Evolutionary conservation across 495 filamentous ascomycete genomes (phyloP).

Genomic region (Aspergillus egyptiacus): DNA sequence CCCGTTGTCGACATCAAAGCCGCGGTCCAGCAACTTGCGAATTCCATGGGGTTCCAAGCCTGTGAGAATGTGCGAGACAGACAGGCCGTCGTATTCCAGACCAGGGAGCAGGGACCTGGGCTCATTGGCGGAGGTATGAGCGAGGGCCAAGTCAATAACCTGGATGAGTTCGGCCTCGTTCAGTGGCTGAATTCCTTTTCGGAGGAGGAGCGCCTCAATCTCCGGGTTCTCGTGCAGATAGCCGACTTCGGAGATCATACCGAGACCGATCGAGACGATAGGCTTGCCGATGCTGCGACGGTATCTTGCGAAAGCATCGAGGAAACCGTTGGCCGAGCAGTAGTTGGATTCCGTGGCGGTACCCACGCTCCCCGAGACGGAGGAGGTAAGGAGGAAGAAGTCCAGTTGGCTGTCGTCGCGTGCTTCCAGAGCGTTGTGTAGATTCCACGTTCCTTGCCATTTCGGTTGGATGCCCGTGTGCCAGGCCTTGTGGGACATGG

Average conservation of each 20-base stretch:
- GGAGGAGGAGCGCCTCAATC: neutral
- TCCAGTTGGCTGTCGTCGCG: slow-evolving; percentile 25
- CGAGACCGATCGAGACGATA: slow-evolving; percentile 26
- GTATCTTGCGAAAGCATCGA: slow-evolving; percentile 32
- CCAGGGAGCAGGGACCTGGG: no score
- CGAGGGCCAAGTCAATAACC: neutral
- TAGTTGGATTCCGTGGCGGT: slow-evolving; percentile 29
- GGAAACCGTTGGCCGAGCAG: slow-evolving; percentile 29
- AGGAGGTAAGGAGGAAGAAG: slow-evolving; percentile 46
- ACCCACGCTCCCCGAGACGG: slow-evolving; percentile 31
- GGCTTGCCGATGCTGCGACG: slow-evolving; percentile 22
- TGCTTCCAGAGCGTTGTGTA: slow-evolving; percentile 44
- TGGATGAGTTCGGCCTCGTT: neutral
- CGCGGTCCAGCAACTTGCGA: neutral
- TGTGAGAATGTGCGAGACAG: neutral
- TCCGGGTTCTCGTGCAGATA: slow-evolving; percentile 20
- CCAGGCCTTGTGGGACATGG: slow-evolving; percentile 40
- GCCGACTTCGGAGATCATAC: slow-evolving; percentile 32
- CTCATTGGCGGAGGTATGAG: neutral
- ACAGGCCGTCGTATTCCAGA: neutral
- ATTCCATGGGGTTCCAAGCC: neutral
- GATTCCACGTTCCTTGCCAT: slow-evolving; percentile 46
- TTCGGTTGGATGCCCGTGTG: slow-evolving; percentile 33
- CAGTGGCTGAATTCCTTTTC: neutral
- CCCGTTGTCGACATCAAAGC: neutral